Evolutionary conservation across 2,329 filamentous ascomycete species (phyloP).

Genomic region (Endoconidiophora laricicola): DNA sequence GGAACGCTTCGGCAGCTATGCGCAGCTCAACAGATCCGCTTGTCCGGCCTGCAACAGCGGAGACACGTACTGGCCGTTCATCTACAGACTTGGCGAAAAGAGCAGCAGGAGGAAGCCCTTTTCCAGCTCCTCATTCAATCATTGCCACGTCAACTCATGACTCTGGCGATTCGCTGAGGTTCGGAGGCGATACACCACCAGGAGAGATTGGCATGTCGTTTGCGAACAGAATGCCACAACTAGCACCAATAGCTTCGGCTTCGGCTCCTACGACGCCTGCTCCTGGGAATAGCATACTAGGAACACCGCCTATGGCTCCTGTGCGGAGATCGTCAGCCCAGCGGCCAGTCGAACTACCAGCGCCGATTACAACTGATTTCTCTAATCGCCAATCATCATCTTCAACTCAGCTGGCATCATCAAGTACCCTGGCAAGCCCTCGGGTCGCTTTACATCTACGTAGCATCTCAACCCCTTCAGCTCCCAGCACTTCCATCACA

Average conservation of each 20-base stretch:
- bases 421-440: neutral
- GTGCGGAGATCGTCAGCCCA: neutral
- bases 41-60: slow-evolving; percentile 25
- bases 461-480: slow-evolving; percentile 2
- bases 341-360: neutral
- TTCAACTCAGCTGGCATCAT: neutral
- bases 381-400: too few species aligned
- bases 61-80: slow-evolving; percentile 40
- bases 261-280: neutral
- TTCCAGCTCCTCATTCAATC: neutral
- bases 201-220: slow-evolving; percentile 4
- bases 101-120: neutral
- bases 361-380: neutral
- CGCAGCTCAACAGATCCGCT: slow-evolving; percentile 37
- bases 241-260: neutral
- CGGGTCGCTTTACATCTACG: neutral
- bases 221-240: slow-evolving; percentile 7
- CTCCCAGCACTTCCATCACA: neutral
- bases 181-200: neutral
- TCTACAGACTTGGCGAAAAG: slow-evolving; percentile 44
- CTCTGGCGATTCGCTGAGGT: neutral
- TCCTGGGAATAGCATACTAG: neutral
- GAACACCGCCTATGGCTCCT: neutral
- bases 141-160: neutral
- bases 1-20: slow-evolving; percentile 13